Evolutionary conservation across 1,284 basidiomycete species (phyloP), one percentile per base, ranked within the genome.

Genomic region (Takashimella tepidaria): DNA sequence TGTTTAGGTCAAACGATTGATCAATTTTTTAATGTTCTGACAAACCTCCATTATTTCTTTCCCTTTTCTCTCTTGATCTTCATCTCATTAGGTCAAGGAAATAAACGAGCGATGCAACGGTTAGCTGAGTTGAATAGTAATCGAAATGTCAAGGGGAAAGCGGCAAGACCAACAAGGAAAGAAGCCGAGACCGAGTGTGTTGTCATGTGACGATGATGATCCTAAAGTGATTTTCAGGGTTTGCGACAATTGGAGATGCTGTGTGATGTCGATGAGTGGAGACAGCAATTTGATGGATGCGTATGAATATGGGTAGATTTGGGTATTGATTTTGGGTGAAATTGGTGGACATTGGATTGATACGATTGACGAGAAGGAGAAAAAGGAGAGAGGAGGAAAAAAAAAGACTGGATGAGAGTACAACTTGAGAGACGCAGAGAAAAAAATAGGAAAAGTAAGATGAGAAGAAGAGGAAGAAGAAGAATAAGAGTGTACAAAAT

Each of bases 131-230:
- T 75, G 42, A 72, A 65, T 57, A 73, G 64, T 48, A 60, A 63
- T 72, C 78, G 68, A 71, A 76, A 68, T 58, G 69, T 57, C 47
- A 65, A 69, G 53, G 61, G 57, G 49, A 68, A 62, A 43, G 56
- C 63, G n/a, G 85, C 84, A 13, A 83, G 92, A 56, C 92, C 92
- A 44, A 95, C 92, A 21, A 82, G 92, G 57, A 87, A 92, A 70
- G 84, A 96, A 68, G 92, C 92, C 16, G 87, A 88, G 75, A 87
- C 89, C 55, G 92, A 96, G 60, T 97, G 92, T 79, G 81, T 89
- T 45, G 85, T 96, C 58, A 83, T 82, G 74, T 89, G 63, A 60
- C 27, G n/a, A n/a, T n/a, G n/a, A 10, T 13, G 41, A 27, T 13
- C 16, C 8, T 20, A 11, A 47, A 21, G 41, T 25, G 25, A n/a